Evolutionary conservation across 139 green algal species (phyloP), one percentile per base, ranked within the genome.

Genomic region (Chlorella vulgaris): DNA sequence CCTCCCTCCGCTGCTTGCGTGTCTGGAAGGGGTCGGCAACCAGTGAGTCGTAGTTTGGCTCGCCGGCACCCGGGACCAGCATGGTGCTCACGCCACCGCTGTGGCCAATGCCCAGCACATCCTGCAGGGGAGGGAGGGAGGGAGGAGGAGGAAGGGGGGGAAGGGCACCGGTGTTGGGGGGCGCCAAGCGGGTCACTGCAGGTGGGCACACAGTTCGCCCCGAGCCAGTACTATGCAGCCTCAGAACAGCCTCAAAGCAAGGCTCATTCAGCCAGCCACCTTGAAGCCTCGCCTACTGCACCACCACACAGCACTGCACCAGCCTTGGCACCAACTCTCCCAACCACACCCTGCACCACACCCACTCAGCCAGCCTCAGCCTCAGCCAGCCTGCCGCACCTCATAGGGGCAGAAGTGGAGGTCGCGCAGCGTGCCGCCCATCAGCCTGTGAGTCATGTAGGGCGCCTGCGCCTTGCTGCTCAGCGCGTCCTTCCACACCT

Each of bases 21-120:
- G 82, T 86, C 74, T 92, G 81, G 88, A 92, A 98, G 24, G 96
- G 96, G 87, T 99, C 96, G 19, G 92, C 96, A 73, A 99, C 96
- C 39, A 94, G 95, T 4, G 93, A 94, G 90, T 99, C 97, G 85
- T 94, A 98, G 93, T 99, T 99, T 36, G 97, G 94, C 89, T 99
- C 96, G 7, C 97, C 97, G 70, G 89, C 82, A 53, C 96, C 96
- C 5, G 96, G 96, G 3, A 99, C 91, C n/a, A 99, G 87, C 69
- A 99, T 88, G 35, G 87, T 95, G 73, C 74, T 86, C 6, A 95
- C 24, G 6, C 90, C 93, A 7, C 79, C 86, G 5, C 76, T 78
- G 81, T 97, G 92, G 5, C 96, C 96, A 4, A 92, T 84, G 4
- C 80, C 94, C 81, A 99, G 75, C 43, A 97, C 91, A 80, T 99